A percentile compares a stretch with the other conserved stretches of the same genome.
phyloP scores from a whole-genome alignment of 2,329 filamentous ascomycete genomes.

The Botrytis paeoniae region DNA sequence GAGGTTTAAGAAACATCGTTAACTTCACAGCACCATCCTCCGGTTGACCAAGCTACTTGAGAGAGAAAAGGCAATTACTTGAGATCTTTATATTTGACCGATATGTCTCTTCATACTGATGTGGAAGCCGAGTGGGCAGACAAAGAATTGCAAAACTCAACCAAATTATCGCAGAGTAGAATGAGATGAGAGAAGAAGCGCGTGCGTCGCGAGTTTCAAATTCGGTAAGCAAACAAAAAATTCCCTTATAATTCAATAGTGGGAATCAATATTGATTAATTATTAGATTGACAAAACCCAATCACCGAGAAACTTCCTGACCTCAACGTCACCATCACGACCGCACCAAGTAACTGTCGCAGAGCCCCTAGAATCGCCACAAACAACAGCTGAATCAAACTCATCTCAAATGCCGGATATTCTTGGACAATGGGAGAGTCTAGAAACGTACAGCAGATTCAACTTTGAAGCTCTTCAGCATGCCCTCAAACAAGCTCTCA shows the following conservation, averaged over 20 bases:
- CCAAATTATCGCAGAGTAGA: background rate
- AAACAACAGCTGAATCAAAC: background rate
- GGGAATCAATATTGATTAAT: background rate
- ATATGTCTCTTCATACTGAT: background rate
- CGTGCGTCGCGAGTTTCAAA: background rate
- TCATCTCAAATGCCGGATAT: background rate
- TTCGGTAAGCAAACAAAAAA: background rate
- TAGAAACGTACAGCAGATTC: background rate
- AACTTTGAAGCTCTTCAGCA: background rate
- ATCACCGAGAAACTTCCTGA: background rate
- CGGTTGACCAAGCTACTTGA: too few relatives aligned
- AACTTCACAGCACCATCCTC: background rate
- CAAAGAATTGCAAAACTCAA: background rate
- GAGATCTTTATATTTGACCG: background rate
- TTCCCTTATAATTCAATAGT: background rate
- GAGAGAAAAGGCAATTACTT: fast-evolving
- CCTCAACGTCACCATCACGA: background rate
- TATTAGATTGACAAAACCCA: background rate
- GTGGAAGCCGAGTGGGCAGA: background rate
- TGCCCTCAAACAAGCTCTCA: background rate
- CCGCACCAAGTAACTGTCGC: fast-evolving
- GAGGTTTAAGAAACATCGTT: background rate
- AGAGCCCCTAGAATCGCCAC: too few relatives aligned
- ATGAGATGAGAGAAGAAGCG: background rate
- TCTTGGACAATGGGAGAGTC: background rate